phyloP scores from a whole-genome alignment of 805 yeast species.

The Sugiyamaella boreocaroliniensis region DNA sequence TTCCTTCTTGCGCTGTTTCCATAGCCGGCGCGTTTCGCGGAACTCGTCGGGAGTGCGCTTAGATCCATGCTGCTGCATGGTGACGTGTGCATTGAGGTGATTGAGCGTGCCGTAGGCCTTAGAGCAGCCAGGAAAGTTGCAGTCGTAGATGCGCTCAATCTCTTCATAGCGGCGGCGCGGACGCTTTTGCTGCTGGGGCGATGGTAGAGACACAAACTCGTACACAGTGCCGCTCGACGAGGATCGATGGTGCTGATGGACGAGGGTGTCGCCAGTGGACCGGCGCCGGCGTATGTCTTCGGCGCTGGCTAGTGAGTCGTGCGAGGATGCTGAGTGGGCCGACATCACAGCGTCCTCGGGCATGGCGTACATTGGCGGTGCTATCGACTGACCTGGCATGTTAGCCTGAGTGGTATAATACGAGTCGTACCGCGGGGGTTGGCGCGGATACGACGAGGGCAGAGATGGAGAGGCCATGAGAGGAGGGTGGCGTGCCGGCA shows the following conservation, averaged over 20 bases:
- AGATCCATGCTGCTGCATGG: constrained; percentile 47
- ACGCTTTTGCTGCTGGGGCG: constrained; percentile 34
- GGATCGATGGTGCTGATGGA: constrained; percentile 4
- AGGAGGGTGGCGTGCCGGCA: not conserved
- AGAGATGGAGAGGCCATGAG: not conserved
- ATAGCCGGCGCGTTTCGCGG: constrained; percentile 40
- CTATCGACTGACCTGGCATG: not conserved
- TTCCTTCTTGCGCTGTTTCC: constrained; percentile 37
- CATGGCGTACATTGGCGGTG: not conserved
- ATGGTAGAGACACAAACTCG: constrained; percentile 26
- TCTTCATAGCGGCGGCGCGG: constrained; percentile 50
- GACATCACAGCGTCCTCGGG: not conserved
- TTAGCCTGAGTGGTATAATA: constrained; percentile 1
- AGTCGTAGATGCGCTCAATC: constrained; percentile 47
- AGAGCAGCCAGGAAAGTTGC: constrained; percentile 42
- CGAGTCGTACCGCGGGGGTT: constrained; percentile 10
- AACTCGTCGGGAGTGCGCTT: constrained; percentile 52
- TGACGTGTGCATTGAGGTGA: constrained; percentile 52
- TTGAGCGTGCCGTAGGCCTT: constrained; percentile 56
- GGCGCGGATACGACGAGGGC: constrained; percentile 7
- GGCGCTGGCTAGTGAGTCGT: not conserved
- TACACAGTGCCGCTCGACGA: constrained; percentile 3
- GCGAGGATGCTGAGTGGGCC: not conserved
- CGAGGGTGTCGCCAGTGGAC: not conserved
- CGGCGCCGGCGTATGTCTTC: not conserved